phyloP scores from a whole-genome alignment of 129 eudicot species.

The Artemisia argyi region DNA sequence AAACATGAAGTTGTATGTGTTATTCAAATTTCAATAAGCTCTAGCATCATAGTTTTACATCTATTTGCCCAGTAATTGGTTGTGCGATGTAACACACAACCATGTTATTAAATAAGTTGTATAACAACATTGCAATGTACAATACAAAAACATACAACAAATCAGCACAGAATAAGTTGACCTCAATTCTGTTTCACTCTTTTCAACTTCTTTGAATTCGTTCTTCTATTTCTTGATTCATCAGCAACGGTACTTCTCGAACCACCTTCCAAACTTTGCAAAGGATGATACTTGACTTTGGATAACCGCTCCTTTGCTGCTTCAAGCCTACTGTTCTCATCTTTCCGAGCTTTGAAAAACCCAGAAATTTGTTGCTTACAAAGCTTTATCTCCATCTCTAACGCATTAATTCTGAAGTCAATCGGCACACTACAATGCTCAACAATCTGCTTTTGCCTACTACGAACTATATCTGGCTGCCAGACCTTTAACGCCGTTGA shows the following conservation, averaged over 20 bases:
- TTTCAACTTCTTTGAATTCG: slow-evolving; percentile 28
- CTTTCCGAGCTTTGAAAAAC: slow-evolving; percentile 54
- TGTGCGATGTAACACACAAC: background rate
- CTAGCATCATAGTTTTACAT: background rate
- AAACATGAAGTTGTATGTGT: slow-evolving; percentile 2
- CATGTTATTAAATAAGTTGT: background rate
- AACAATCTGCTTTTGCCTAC: slow-evolving; percentile 72
- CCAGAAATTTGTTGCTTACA: slow-evolving; percentile 72
- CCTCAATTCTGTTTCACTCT: slow-evolving; percentile 22
- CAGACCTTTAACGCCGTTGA: slow-evolving; percentile 87
- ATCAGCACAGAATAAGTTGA: background rate
- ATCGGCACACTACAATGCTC: slow-evolving; percentile 75
- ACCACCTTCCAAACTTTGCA: slow-evolving; percentile 35
- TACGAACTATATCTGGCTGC: slow-evolving; percentile 85
- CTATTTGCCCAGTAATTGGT: background rate
- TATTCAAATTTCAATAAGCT: background rate
- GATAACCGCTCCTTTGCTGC: slow-evolving; percentile 52
- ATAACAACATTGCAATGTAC: background rate
- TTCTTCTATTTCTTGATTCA: slow-evolving; percentile 34
- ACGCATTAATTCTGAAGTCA: slow-evolving; percentile 52
- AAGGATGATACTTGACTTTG: slow-evolving; percentile 63
- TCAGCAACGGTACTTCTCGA: slow-evolving; percentile 23
- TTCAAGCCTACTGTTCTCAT: slow-evolving; percentile 59
- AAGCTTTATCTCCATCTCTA: slow-evolving; percentile 91
- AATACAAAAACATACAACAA: slow-evolving; percentile 24